phyloP scores from a whole-genome alignment of 2,329 filamentous ascomycete genomes.

The Hortaea sp. region DNA sequence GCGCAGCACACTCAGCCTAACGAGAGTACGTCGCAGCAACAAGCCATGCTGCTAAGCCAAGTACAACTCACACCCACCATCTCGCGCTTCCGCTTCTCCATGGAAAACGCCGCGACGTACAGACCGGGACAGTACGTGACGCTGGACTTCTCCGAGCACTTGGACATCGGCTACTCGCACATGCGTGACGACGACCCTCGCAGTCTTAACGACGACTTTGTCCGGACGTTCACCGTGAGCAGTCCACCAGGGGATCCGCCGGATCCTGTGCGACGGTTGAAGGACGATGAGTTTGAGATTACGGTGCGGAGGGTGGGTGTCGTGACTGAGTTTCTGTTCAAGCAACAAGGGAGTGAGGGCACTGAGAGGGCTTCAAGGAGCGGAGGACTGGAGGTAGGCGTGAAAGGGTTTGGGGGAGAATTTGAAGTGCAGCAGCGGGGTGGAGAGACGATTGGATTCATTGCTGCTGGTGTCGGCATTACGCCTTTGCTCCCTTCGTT shows the following conservation, averaged over 20 bases:
- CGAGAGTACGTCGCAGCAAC: slow-evolving; percentile 16
- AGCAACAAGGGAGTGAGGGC: slow-evolving; percentile 14
- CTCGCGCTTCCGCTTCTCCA: slow-evolving; percentile 52
- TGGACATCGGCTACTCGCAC: slow-evolving; percentile 67
- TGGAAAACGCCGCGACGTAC: slow-evolving; percentile 41
- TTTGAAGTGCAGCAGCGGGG: slow-evolving; percentile 34
- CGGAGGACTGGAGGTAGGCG: slow-evolving; percentile 50
- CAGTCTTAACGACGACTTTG: slow-evolving; percentile 73
- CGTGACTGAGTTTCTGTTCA: slow-evolving; percentile 57
- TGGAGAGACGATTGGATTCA: slow-evolving; percentile 45
- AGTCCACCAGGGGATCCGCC: slow-evolving; percentile 39
- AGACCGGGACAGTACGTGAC: slow-evolving; percentile 67
- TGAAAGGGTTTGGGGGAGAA: slow-evolving; percentile 64
- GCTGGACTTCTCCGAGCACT: slow-evolving; percentile 58
- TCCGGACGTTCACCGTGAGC: slow-evolving; percentile 75
- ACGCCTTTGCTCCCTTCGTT: slow-evolving; percentile 57
- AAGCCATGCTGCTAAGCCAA: slow-evolving; percentile 50
- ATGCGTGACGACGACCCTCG: slow-evolving; percentile 75
- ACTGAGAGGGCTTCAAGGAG: slow-evolving; percentile 24
- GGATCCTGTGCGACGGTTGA: slow-evolving; percentile 12
- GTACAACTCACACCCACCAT: slow-evolving; percentile 56
- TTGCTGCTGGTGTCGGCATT: slow-evolving; percentile 74
- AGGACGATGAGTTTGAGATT: slow-evolving; percentile 53
- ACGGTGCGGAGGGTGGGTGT: slow-evolving; percentile 60
- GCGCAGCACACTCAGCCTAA: slow-evolving; percentile 18